Percentiles rank a stretch among this genome's conserved stretches.
Evolutionary conservation across 139 green algal species (phyloP).

Genomic region (Chlamydomonas sp.): DNA sequence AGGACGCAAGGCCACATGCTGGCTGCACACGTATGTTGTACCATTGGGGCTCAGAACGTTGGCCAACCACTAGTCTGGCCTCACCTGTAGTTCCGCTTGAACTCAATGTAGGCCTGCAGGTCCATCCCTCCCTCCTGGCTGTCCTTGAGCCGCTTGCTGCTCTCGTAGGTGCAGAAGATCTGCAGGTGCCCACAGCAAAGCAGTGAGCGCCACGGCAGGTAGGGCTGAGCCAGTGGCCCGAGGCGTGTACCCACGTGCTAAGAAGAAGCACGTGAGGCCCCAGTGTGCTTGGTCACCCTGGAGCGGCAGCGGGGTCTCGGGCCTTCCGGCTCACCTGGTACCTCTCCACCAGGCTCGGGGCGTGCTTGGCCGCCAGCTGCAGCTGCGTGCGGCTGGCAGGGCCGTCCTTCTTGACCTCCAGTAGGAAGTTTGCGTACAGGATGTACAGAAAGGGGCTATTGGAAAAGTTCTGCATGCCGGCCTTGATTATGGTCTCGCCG

Average conservation of each 20-base stretch:
- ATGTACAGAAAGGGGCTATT: slow-evolving; percentile 40
- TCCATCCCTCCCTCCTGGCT: slow-evolving; percentile 37
- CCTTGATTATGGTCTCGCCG: slow-evolving; percentile 38
- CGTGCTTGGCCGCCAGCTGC: slow-evolving; percentile 48
- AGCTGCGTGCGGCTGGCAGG: slow-evolving; percentile 54
- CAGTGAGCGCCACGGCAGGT: background rate
- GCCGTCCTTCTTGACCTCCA: slow-evolving; percentile 53
- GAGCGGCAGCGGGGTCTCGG: too few species aligned
- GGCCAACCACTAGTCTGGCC: background rate
- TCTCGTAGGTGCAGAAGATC: slow-evolving; percentile 44
- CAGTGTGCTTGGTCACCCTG: too few species aligned
- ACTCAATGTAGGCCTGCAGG: slow-evolving; percentile 51
- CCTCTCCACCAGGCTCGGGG: slow-evolving; percentile 36
- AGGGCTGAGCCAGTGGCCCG: too few species aligned
- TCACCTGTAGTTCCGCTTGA: slow-evolving; percentile 40
- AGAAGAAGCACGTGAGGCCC: background rate
- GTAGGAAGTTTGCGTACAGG: slow-evolving; percentile 47
- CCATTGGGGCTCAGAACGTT: too few species aligned
- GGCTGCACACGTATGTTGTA: too few species aligned
- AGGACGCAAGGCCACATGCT: too few species aligned
- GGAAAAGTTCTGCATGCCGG: slow-evolving; percentile 39
- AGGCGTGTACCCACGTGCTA: background rate
- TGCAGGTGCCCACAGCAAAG: background rate
- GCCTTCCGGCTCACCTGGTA: slow-evolving; percentile 33
- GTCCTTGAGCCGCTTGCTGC: slow-evolving; percentile 45